These are phyloP conservation scores for Mitragyna speciosa DNA, from an alignment of 257 asterid species.

Conservation along the genomic window DNA sequence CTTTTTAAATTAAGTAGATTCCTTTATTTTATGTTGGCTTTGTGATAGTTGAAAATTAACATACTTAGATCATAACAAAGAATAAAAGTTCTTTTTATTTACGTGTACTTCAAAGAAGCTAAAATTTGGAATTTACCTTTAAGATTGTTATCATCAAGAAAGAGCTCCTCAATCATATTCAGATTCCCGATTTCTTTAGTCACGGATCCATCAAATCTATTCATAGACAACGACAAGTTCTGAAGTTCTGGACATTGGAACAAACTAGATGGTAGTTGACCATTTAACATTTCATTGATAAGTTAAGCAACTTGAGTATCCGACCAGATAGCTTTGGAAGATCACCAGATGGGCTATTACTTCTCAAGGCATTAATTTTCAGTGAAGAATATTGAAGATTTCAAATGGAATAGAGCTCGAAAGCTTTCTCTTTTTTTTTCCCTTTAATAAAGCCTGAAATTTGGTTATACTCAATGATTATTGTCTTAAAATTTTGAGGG, in stretches of 20 bases:
- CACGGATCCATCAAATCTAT: not conserved
- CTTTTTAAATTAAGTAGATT: too few species aligned
- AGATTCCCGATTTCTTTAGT: not conserved
- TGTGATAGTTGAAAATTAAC: too few species aligned
- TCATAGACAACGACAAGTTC: not conserved
- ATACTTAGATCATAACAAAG: too few species aligned
- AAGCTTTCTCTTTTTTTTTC: too few species aligned
- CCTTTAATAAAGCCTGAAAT: too few species aligned
- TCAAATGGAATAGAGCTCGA: conserved; percentile 25
- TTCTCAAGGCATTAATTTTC: not conserved
- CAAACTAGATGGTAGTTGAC: not conserved
- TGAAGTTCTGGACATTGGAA: not conserved
- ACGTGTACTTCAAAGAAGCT: too few species aligned
- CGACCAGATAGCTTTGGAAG: conserved; percentile 1
- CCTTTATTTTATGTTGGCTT: too few species aligned
- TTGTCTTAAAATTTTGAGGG: not conserved
- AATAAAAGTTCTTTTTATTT: too few species aligned
- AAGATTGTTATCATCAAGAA: not conserved
- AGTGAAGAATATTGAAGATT: conserved; percentile 30
- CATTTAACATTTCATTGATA: conserved; percentile 9
- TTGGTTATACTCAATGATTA: not conserved
- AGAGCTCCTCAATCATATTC: not conserved
- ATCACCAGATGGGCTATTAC: conserved; percentile 16
- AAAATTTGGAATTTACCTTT: not conserved
- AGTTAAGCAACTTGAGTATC: not conserved